phyloP scores from a whole-genome alignment of 257 asterid genomes.

The Thymus mandschuricus region DNA sequence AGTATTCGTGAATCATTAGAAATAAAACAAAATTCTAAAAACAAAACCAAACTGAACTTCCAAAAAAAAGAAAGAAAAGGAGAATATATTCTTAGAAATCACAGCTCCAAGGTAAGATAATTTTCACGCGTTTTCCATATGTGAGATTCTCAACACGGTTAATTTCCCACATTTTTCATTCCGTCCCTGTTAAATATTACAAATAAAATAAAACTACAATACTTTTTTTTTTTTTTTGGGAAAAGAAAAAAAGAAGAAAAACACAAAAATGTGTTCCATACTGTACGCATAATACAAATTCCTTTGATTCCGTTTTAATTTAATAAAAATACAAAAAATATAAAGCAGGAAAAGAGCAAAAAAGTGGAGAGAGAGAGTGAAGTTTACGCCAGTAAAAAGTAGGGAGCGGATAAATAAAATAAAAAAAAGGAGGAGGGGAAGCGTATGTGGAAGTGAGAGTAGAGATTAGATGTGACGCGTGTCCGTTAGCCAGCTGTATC shows the following conservation, averaged over 20 bases:
- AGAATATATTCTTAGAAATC: background rate
- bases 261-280: background rate
- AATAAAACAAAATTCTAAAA: too few relatives aligned
- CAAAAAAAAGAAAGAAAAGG: too few relatives aligned
- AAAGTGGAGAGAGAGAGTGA: constrained; percentile 25
- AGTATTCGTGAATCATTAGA: too few relatives aligned
- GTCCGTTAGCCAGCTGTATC: constrained; percentile 87
- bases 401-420: constrained; percentile 10
- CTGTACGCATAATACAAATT: too few relatives aligned
- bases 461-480: constrained; percentile 63
- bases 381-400: constrained; percentile 35
- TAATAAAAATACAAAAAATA: background rate
- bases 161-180: too few relatives aligned
- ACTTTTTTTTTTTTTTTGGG: too few relatives aligned
- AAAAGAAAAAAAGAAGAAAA: too few relatives aligned
- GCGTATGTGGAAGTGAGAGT: constrained; percentile 52
- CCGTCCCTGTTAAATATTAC: too few relatives aligned
- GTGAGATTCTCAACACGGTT: too few relatives aligned
- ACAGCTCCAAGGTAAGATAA: background rate
- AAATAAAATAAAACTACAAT: too few relatives aligned
- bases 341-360: background rate
- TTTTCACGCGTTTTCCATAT: background rate
- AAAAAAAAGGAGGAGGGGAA: background rate
- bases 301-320: background rate
- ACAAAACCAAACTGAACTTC: background rate